Conservation (phyloP, 2,329 filamentous ascomycete genomes). For the Colletotrichum paranaense region DNA sequence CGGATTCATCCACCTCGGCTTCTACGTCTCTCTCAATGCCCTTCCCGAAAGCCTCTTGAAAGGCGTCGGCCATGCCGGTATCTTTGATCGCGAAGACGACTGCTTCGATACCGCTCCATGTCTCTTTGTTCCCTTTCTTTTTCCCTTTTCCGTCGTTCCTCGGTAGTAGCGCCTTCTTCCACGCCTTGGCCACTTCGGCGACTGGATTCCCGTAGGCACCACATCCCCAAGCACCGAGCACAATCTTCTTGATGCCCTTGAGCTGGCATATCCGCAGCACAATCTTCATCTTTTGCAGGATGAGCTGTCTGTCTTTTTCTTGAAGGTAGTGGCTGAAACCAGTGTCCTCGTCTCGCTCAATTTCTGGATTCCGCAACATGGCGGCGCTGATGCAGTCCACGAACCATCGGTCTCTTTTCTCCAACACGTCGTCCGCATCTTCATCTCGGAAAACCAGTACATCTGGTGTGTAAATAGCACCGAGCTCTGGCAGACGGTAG, state of each 20-base stretch:
- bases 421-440: constrained; percentile 48
- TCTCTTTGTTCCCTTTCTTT: constrained; percentile 41
- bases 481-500: constrained; percentile 69
- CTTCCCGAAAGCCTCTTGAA: constrained; percentile 60
- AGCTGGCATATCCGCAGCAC: constrained; percentile 64
- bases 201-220: constrained; percentile 73
- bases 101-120: constrained; percentile 59
- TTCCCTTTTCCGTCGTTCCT: constrained; percentile 33
- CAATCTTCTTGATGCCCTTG: constrained; percentile 59
- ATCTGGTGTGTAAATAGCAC: constrained; percentile 67
- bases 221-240: constrained; percentile 74
- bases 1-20: constrained; percentile 35
- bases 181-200: constrained; percentile 66
- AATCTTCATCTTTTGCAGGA: constrained; percentile 65
- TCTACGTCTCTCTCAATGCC: constrained; percentile 45
- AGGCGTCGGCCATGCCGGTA: constrained; percentile 60
- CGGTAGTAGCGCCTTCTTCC: constrained; percentile 49
- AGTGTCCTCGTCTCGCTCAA: constrained; percentile 48
- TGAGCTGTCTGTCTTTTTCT: constrained; percentile 61
- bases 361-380: constrained; percentile 69
- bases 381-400: constrained; percentile 69
- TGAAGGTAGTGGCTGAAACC: constrained; percentile 51
- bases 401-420: constrained; percentile 64
- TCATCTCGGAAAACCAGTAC: constrained; percentile 66
- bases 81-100: constrained; percentile 70